These are phyloP conservation scores for Zymoseptoria brevis DNA, from an alignment of 2,329 filamentous ascomycete species.

Conservation along the genomic window DNA sequence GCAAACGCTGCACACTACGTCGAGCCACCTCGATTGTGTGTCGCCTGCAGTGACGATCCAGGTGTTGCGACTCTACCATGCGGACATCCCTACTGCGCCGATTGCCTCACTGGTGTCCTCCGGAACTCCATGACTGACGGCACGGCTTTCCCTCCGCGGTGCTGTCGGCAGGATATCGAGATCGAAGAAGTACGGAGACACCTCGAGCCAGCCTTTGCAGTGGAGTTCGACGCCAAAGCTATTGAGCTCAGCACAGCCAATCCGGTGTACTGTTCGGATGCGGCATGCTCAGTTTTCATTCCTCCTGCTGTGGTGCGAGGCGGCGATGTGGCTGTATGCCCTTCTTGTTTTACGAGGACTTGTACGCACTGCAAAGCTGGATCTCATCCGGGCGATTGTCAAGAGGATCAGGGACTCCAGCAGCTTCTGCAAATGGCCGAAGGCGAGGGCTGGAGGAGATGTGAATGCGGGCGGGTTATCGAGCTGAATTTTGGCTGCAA, in stretches of 20 bases:
- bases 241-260: neutral
- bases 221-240: neutral
- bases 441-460: neutral
- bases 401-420: neutral
- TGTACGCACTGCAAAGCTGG: neutral
- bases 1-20: neutral
- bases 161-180: neutral
- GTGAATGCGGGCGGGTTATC: neutral
- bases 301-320: neutral
- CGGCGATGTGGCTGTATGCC: neutral
- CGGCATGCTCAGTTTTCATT: neutral
- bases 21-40: neutral
- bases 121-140: neutral
- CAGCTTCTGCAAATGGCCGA: neutral
- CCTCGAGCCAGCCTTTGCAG: neutral
- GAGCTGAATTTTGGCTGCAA: neutral
- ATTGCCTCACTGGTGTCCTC: neutral
- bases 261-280: neutral
- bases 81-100: neutral
- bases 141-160: neutral
- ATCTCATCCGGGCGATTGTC: neutral
- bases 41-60: neutral
- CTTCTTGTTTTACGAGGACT: neutral
- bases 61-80: neutral
- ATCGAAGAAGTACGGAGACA: neutral